A percentile compares a stretch with the other conserved stretches of the same genome.
These are phyloP conservation scores for Calonectria hawksworthii DNA, from an alignment of 2,329 filamentous ascomycete genomes.

Conservation along the genomic window DNA sequence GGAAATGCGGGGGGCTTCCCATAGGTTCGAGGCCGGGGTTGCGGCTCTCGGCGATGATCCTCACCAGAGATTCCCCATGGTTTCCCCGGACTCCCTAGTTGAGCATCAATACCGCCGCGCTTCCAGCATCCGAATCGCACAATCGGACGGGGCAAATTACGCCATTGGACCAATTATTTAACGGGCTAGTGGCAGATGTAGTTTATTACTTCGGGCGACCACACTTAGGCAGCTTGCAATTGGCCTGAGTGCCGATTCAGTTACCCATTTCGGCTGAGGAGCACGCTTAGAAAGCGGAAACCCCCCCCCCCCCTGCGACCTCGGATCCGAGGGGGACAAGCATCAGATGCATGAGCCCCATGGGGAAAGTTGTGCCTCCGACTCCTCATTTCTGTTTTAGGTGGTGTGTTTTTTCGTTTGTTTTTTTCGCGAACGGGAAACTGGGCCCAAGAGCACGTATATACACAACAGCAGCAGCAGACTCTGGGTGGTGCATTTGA, in stretches of 20 bases:
- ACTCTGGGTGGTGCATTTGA: too few relatives aligned
- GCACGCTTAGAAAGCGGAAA: not conserved
- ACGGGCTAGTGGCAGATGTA: not conserved
- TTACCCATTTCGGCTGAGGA: not conserved
- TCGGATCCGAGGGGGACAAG: not conserved
- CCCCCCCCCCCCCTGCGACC: not conserved
- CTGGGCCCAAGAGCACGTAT: too few relatives aligned
- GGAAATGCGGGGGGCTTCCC: not conserved
- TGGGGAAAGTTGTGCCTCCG: not conserved
- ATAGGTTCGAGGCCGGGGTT: not conserved
- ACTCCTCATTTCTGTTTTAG: not conserved
- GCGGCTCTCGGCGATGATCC: conserved; percentile 20
- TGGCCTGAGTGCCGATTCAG: not conserved
- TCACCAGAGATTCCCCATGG: conserved; percentile 20
- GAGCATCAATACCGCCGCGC: not conserved
- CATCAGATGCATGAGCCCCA: not conserved
- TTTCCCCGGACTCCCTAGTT: conserved; percentile 16
- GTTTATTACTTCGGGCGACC: not conserved
- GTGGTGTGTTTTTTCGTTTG: not conserved
- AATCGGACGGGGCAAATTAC: not conserved
- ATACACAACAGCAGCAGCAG: not conserved
- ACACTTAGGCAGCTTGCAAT: not conserved
- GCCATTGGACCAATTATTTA: not conserved
- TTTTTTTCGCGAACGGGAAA: not conserved
- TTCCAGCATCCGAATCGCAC: not conserved